Percentiles rank a stretch among this genome's conserved stretches.
Evolutionary conservation across 106 monocot species (phyloP).

Genomic region (Amphibolis antarctica): DNA sequence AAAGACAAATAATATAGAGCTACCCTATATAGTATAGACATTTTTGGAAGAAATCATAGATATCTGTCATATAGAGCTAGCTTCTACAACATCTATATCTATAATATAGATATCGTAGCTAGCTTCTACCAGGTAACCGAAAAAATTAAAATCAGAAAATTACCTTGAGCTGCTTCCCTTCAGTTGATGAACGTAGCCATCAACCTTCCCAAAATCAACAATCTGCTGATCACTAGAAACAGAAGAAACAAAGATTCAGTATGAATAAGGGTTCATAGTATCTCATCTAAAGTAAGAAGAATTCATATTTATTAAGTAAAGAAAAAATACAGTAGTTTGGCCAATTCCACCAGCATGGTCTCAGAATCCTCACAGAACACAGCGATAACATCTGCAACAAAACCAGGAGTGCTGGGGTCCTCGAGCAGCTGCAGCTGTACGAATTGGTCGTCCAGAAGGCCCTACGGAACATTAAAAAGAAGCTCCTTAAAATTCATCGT

Average conservation of each 20-base stretch:
- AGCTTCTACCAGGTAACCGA: not conserved
- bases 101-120: too few species aligned
- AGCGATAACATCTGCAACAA: conserved; percentile 44
- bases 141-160: not conserved
- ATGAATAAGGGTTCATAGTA: not conserved
- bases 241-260: not conserved
- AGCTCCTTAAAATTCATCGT: not conserved
- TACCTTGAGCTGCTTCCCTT: conserved; percentile 78
- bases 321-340: conserved; percentile 22
- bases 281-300: not conserved
- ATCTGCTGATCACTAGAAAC: conserved; percentile 27
- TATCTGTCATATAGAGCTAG: too few species aligned
- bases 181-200: conserved; percentile 46
- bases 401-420: conserved; percentile 40
- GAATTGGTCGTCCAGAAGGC: conserved; percentile 51
- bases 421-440: conserved; percentile 48
- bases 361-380: conserved; percentile 58
- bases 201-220: conserved; percentile 40
- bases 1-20: not conserved
- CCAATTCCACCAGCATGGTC: conserved; percentile 35
- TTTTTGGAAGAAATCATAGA: too few species aligned
- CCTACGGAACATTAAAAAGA: too few species aligned
- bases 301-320: not conserved
- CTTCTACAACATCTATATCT: too few species aligned
- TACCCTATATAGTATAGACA: too few species aligned